Evolutionary conservation across 1,139 yeast genomes (phyloP), one percentile per base, ranked within the genome.

Genomic region (Sugiyamaella neomexicana): DNA sequence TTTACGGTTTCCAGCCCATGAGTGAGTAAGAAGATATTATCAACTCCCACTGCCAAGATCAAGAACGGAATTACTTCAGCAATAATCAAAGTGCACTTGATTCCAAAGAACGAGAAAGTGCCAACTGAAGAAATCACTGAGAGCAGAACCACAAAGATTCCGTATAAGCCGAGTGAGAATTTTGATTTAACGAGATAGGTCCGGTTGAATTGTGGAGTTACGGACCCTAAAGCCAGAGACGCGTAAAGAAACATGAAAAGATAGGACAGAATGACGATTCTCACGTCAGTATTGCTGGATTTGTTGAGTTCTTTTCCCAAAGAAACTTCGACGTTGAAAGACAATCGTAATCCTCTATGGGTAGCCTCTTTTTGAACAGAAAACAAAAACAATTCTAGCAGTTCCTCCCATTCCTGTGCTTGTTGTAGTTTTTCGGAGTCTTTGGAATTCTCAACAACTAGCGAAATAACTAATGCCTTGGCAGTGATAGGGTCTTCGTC

Each of bases 51-150:
- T 0, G 99, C 99, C 58, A 93, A 75, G 5, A 93, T 86, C 65
- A 93, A 73, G 65, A 93, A 93, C n/a, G 98, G 98, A 44, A 93
- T 93, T 2, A 93, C 98, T 67, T 93, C 98, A 1, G 98, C 97
- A 60, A 93, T 89, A 60, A 93, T 91, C 40, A 93, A 75, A 0
- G 98, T 93, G 0, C 96, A 88, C 64, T 87, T 89, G 50, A 91
- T 72, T 0, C 95, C 95, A 16, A 86, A 60, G 9, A 81, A 65
- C 7, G 96, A 79, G 68, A 89, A 86, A n/a, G 88, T 63, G 49
- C 62, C 97, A 1, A 90, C 88, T 0, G 97, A 82, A 1, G 95
- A 79, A 0, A 82, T 70, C 0, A 91, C 96, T 0, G 97, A 89
- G 13, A 89, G 68, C 23, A 89, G 69, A 5, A 93, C 96, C 40